Percentiles rank a stretch among this genome's conserved stretches.
phyloP scores from a whole-genome alignment of 805 yeast genomes.

The Cyberlindnera americana region DNA sequence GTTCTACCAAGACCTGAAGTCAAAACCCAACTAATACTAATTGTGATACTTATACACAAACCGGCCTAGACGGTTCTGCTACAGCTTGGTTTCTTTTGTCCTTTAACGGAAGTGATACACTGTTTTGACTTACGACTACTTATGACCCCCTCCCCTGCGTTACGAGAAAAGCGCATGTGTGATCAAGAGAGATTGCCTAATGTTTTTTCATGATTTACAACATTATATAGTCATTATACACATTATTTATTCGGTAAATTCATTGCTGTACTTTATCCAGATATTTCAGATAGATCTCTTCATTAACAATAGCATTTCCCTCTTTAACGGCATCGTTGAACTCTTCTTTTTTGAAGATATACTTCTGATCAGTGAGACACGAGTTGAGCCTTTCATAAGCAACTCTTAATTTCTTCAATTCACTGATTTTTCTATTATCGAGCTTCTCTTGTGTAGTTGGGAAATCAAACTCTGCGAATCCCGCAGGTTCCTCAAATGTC shows the following conservation, averaged over 20 bases:
- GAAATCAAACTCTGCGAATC: conserved; percentile 56
- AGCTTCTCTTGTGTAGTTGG: conserved; percentile 51
- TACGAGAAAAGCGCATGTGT: too few species aligned
- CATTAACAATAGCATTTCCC: conserved; percentile 32
- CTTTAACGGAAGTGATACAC: too few species aligned
- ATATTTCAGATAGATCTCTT: conserved; percentile 16
- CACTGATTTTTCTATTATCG: conserved; percentile 36
- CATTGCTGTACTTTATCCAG: conserved; percentile 7
- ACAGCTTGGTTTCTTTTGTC: too few species aligned
- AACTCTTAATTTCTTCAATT: conserved; percentile 32
- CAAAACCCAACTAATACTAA: conserved; percentile 2
- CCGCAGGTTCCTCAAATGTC: conserved; percentile 50
- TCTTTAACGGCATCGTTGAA: conserved; percentile 36
- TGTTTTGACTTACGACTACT: conserved; percentile 3
- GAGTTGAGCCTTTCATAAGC: conserved; percentile 43
- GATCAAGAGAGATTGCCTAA: too few species aligned
- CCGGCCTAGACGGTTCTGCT: too few species aligned
- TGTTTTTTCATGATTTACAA: too few species aligned
- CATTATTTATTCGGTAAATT: neutral
- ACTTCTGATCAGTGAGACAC: conserved; percentile 40
- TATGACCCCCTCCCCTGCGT: neutral
- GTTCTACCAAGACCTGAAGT: conserved; percentile 31
- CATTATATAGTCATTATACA: too few species aligned
- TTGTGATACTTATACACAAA: too few species aligned
- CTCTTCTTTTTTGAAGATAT: conserved; percentile 40